Conservation (phyloP, 2,329 filamentous ascomycete genomes). For the Fusarium burgessii region DNA sequence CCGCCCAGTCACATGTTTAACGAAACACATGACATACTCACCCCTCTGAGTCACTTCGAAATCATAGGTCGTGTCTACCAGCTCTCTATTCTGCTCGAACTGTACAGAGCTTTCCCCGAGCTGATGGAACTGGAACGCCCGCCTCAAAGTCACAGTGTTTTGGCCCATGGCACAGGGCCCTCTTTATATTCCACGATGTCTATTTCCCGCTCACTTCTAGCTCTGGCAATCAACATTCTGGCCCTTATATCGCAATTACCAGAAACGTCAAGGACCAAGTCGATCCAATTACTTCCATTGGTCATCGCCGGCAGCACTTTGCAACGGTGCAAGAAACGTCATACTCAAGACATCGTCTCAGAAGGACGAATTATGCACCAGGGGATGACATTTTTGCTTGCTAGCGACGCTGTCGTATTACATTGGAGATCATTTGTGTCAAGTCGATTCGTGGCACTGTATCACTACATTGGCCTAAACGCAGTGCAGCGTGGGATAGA, state of each 20-base stretch:
- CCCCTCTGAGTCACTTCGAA: not conserved
- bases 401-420: not conserved
- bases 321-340: not conserved
- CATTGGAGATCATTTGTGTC: not conserved
- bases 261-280: not conserved
- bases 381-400: not conserved
- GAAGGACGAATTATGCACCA: not conserved
- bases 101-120: not conserved
- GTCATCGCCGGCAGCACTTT: not conserved
- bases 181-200: not conserved
- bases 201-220: not conserved
- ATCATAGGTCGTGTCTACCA: not conserved
- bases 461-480: too few species aligned
- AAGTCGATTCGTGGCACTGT: too few species aligned
- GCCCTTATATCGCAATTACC: not conserved
- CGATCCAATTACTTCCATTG: not conserved
- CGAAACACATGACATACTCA: not conserved
- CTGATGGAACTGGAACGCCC: not conserved
- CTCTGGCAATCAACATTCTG: not conserved
- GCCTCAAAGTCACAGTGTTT: fast-evolving
- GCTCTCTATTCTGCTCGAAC: not conserved
- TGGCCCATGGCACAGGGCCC: not conserved
- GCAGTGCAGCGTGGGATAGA: too few species aligned
- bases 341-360: too few species aligned
- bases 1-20: not conserved